phyloP scores from a whole-genome alignment of 2,329 filamentous ascomycete species.

The Xylaria sp. region DNA sequence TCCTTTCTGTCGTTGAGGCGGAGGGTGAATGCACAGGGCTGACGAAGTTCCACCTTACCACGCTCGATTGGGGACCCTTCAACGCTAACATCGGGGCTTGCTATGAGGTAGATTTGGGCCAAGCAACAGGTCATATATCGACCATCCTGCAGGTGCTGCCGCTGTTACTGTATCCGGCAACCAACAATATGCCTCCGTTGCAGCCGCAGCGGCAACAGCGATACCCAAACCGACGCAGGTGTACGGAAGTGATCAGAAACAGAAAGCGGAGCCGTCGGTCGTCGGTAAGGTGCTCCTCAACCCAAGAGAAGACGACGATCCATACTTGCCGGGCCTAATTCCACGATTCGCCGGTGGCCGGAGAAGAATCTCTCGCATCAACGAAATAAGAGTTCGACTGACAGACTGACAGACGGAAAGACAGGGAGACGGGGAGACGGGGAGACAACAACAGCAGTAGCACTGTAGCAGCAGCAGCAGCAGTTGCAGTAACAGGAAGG shows the following conservation, averaged over 20 bases:
- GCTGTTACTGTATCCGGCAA: neutral
- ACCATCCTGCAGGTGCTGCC: neutral
- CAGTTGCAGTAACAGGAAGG: too few species aligned
- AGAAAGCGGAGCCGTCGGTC: neutral
- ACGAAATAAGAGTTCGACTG: neutral
- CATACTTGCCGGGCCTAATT: neutral
- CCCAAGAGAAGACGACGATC: neutral
- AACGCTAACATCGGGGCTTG: neutral
- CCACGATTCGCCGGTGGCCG: neutral
- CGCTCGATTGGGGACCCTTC: slow-evolving; percentile 15
- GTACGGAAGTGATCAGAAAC: neutral
- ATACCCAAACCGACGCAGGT: neutral
- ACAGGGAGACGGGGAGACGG: too few species aligned
- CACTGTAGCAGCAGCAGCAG: too few species aligned
- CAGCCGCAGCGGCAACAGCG: too few species aligned
- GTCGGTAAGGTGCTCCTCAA: neutral
- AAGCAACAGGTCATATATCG: neutral
- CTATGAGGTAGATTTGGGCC: too few species aligned
- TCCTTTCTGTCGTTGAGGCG: slow-evolving; percentile 17
- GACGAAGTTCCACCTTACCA: slow-evolving; percentile 22
- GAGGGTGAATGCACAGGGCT: slow-evolving; percentile 13
- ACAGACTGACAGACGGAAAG: too few species aligned
- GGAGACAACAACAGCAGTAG: too few species aligned
- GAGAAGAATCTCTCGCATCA: neutral
- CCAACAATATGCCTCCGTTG: neutral